These are phyloP conservation scores for Yarrowia yakushimensis DNA, from an alignment of 805 yeast species.

Conservation along the genomic window DNA sequence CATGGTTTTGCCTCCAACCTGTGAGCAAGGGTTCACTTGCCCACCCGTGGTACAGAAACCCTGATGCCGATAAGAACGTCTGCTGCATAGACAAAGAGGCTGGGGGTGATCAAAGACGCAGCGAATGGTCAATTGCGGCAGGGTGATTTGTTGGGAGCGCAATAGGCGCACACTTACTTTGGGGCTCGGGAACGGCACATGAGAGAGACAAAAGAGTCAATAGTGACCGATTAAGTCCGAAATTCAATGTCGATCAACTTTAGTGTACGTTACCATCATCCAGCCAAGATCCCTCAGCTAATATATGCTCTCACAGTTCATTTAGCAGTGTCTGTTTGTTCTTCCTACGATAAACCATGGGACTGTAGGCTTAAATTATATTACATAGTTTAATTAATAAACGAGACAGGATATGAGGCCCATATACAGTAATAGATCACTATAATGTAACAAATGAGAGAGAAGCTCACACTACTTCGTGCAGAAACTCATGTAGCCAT, in stretches of 20 bases:
- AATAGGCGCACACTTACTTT: not conserved
- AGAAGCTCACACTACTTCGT: too few relatives aligned
- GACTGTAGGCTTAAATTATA: not conserved
- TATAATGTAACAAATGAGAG: too few relatives aligned
- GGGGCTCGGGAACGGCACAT: not conserved
- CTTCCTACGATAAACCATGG: not conserved
- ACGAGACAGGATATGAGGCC: not conserved
- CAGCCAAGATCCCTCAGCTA: too few relatives aligned
- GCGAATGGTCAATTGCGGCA: not conserved
- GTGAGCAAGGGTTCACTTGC: not conserved
- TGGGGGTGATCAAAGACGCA: not conserved
- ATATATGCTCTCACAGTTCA: not conserved
- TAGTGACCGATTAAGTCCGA: not conserved
- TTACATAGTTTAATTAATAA: not conserved
- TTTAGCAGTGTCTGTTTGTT: not conserved
- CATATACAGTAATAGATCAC: not conserved
- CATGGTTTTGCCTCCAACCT: not conserved
- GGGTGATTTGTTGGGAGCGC: not conserved
- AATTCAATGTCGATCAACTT: not conserved
- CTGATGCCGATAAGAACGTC: not conserved
- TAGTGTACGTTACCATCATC: too few relatives aligned
- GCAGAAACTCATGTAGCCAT: not conserved
- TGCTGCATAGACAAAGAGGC: not conserved
- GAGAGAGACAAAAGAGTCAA: not conserved
- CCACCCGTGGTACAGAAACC: slow-evolving; percentile 4